phyloP scores from a whole-genome alignment of 2,329 filamentous ascomycete species.

The Balansia obtecta region DNA sequence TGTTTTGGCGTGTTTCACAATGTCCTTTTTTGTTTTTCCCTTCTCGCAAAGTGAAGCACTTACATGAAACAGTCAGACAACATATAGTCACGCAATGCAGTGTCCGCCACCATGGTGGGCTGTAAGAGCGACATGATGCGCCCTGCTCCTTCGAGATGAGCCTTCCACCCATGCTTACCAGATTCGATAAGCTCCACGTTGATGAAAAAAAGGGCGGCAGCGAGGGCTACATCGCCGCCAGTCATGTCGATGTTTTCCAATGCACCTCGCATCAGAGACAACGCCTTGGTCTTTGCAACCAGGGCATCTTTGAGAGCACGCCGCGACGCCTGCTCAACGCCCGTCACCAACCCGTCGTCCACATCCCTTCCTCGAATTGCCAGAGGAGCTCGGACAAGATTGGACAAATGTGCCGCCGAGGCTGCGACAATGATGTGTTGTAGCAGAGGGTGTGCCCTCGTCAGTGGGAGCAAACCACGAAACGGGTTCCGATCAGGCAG shows the following conservation, averaged over 20 bases:
- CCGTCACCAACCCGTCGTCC: not conserved
- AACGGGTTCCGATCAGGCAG: constrained; percentile 32
- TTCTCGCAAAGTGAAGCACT: constrained; percentile 7
- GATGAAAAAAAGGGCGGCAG: constrained; percentile 36
- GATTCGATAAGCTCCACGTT: constrained; percentile 38
- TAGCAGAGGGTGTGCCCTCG: constrained; percentile 27
- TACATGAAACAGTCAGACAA: constrained; percentile 36
- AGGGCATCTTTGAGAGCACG: constrained; percentile 29
- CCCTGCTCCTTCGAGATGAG: constrained; percentile 33
- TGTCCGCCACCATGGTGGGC: constrained; percentile 19
- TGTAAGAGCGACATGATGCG: constrained; percentile 29
- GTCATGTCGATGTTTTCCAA: constrained; percentile 24
- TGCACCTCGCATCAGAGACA: constrained; percentile 27
- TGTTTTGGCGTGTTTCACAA: not conserved
- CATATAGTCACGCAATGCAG: constrained; percentile 29
- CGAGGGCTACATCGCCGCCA: constrained; percentile 28
- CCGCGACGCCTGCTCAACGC: constrained; percentile 12
- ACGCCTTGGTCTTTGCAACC: constrained; percentile 31
- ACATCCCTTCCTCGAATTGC: constrained; percentile 1
- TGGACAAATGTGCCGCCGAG: constrained; percentile 35
- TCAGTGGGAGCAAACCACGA: constrained; percentile 30
- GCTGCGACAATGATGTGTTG: constrained; percentile 35
- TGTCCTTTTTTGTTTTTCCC: not conserved
- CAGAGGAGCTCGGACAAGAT: constrained; percentile 23
- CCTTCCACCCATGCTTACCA: constrained; percentile 33